Evolutionary conservation across 192 early-diverging fungal genomes (phyloP), one percentile per base, ranked within the genome.

Genomic region (Rhizoclosmatium globosum): DNA sequence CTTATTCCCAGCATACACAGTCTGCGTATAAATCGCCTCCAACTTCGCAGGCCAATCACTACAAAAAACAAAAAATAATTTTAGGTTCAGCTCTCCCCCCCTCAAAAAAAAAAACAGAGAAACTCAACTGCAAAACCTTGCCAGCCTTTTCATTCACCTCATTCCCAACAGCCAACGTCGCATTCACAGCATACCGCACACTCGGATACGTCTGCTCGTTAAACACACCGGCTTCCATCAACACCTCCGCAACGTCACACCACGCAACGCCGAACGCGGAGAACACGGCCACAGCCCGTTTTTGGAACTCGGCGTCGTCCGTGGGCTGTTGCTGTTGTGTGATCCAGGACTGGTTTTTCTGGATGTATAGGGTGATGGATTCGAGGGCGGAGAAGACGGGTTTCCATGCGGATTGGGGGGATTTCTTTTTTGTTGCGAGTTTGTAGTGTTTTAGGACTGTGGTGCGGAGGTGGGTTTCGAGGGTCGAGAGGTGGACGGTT

Each of bases 371-470:
- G 64, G 76, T 77, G 65, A 77, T 67, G 38, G 64, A 64, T 56
- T 77, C 76, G 21, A 77, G 38, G 65, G 76, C 4, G 42, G 76
- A 64, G 43, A 47, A 77, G 17, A 77, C 76, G 47, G 76, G 76
- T 56, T 77, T 77, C 76, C 76, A 77, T n/a, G 76, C 76, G 65
- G 65, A 69, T 31, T 77, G 76, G 2, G 76, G 76, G 2, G 76
- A 67, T 47, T 77, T 77, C 45, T 77, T 77, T 65, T 77, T 77
- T 44, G 17, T 56, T 2, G 76, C 76, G 66, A 21, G 45, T 42
- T 77, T 77, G 76, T 21, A 69, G 47, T 21, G 31, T 39, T 69
- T 69, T 2, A 77, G 76, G 13, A 69, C 46, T 31, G 31, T 31
- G 44, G 31, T 15, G 47, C 76, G 76, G 21, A 77, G 66, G 38